Evolutionary conservation across 148 eudicot species (phyloP).

Genomic region (Silene latifolia): DNA sequence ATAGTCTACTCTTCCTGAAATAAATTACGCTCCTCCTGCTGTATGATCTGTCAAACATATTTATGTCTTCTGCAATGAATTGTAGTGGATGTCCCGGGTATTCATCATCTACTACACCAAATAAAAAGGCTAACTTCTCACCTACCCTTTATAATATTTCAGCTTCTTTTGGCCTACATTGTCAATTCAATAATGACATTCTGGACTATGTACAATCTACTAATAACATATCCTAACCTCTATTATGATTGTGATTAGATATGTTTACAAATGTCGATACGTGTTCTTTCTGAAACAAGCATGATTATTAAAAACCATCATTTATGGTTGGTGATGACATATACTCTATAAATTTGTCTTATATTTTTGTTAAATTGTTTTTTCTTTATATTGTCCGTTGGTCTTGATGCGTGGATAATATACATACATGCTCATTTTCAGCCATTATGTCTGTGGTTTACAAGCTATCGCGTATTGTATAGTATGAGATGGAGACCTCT

Average conservation of each 20-base stretch:
- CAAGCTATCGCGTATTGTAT: too few relatives aligned
- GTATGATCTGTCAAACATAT: constrained; percentile 21
- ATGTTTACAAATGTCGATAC: neutral
- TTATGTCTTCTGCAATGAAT: constrained; percentile 13
- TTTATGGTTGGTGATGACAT: neutral
- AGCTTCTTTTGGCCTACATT: constrained; percentile 18
- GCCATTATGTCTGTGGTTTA: too few relatives aligned
- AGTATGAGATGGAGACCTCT: too few relatives aligned
- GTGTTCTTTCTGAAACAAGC: neutral
- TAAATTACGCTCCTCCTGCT: constrained; percentile 12
- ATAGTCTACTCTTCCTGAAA: constrained; percentile 4
- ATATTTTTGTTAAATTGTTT: neutral
- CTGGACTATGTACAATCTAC: neutral
- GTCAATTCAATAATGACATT: constrained; percentile 16
- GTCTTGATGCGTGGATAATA: too few relatives aligned
- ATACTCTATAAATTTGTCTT: neutral
- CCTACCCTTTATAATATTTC: constrained; percentile 11
- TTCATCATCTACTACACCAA: constrained; percentile 6
- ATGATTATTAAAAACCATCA: neutral
- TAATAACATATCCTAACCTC: neutral
- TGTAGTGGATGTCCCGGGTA: constrained; percentile 15
- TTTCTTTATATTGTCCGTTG: neutral
- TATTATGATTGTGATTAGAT: neutral
- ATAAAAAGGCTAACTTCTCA: constrained; percentile 5
- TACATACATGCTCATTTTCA: too few relatives aligned